Conservation (phyloP, 176 grass and related monocot genomes). For the Ensete glaucum region DNA sequence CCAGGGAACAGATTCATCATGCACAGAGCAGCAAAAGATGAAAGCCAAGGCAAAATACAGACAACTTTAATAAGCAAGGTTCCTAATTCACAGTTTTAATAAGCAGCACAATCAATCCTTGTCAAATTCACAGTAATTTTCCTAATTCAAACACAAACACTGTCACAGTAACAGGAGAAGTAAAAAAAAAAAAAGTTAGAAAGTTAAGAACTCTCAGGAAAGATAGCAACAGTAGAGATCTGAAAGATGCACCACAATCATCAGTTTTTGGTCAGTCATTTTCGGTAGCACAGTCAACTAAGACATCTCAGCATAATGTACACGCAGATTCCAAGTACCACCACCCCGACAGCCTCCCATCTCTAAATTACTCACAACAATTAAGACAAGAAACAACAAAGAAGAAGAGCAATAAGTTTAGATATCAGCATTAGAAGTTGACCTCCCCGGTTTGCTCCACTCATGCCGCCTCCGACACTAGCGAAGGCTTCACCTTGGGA, state of each 20-base stretch:
- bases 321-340: constrained; percentile 8
- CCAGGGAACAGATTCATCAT: too few relatives aligned
- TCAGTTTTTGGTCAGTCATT: constrained; percentile 13
- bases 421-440: constrained; percentile 10
- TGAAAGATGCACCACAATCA: not conserved
- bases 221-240: too few relatives aligned
- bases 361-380: constrained; percentile 1
- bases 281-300: constrained; percentile 8
- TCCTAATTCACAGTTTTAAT: too few relatives aligned
- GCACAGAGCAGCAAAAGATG: too few relatives aligned
- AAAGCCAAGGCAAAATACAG: too few relatives aligned
- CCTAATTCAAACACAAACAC: not conserved
- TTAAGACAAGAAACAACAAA: not conserved
- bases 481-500: constrained; percentile 3
- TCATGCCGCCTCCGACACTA: not conserved
- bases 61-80: too few relatives aligned
- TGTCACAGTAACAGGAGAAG: not conserved
- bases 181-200: not conserved
- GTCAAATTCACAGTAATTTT: not conserved
- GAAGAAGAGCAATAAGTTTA: not conserved
- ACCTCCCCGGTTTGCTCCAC: not conserved
- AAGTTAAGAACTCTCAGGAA: not conserved
- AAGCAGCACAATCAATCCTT: too few relatives aligned
- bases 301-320: constrained; percentile 2
- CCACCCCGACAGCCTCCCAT: not conserved